Base-by-base conservation (phyloP, 768 basidiomycete species). In the Boletus pseudo-olivaceus region DNA sequence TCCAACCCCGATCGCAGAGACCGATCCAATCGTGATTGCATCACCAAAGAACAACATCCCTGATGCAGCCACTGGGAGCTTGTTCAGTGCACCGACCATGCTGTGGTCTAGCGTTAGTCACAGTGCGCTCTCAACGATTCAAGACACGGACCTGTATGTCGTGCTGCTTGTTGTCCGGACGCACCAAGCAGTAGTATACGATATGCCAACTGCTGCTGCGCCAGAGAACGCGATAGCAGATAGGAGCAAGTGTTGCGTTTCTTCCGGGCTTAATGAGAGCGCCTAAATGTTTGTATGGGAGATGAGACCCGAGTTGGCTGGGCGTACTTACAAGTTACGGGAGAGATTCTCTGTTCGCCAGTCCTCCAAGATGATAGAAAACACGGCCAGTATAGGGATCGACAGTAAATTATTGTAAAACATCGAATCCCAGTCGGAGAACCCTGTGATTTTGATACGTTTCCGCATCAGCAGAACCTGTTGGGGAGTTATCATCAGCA, bases 361-460 rank as follows among this genome's bases (percentile, higher is more conserved):
- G 67, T 97, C 85, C 73, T 99, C 97, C 30, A 88, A 72, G 45
- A 93, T 60, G 59, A 98, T 60, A 9, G 95, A 97, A 66, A 87
- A 92, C 47, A 92, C 63, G 51, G 81, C 78, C 41, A 99, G 76
- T 37, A 98, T 85, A 5, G 97, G 97, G 62, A 98, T 95, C 19
- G 93, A 96, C 48, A 98, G 75, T 42, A 98, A 69, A 71, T 98
- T 99, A 76, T 96, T 97, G 78, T 98, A 98, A 75, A 93, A 96
- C 94, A 98, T 98, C 12, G 94, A 87, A 66, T 98, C 96, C 95
- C 94, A 97, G 65, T 99, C 96, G 46, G 93, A 86, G 75, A 98
- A 98, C 19, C 92, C 92, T 15, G 93, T 98, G 39, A 78, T 71
- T 75, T 98, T 98, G 78, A 99, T 98, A 53, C 88, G 82, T 70